These are phyloP conservation scores for Metschnikowia anglica DNA, from an alignment of 805 yeast species.

Conservation along the genomic window DNA sequence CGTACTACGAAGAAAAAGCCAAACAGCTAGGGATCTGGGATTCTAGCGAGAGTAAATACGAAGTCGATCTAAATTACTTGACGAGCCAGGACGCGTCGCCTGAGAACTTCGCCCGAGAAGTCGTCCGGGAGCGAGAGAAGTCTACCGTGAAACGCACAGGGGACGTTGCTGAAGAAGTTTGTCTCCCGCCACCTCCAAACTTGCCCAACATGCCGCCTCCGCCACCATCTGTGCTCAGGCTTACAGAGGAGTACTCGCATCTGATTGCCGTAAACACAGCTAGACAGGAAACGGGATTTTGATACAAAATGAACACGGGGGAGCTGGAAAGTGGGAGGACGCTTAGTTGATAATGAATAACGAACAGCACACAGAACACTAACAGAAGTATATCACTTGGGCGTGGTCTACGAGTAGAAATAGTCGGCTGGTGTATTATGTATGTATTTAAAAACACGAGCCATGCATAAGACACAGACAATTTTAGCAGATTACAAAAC, in stretches of 20 bases:
- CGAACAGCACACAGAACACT: too few relatives aligned
- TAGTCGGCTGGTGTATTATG: constrained; percentile 8
- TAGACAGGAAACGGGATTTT: constrained; percentile 16
- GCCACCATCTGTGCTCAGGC: constrained; percentile 19
- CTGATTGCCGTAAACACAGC: constrained; percentile 16
- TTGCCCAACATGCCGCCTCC: constrained; percentile 19
- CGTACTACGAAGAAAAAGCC: constrained; percentile 59
- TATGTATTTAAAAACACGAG: constrained; percentile 6
- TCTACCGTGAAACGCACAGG: constrained; percentile 17
- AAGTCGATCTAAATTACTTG: constrained; percentile 35
- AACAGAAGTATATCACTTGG: background rate
- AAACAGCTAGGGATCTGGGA: constrained; percentile 35
- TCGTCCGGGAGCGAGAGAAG: constrained; percentile 16
- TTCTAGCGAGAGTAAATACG: constrained; percentile 32
- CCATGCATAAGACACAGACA: constrained; percentile 8
- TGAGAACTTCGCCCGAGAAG: constrained; percentile 12
- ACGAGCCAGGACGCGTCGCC: constrained; percentile 34
- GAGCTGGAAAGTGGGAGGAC: background rate
- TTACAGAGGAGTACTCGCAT: constrained; percentile 15
- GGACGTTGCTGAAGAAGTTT: constrained; percentile 14
- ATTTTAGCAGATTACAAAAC: background rate
- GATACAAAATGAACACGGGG: too few relatives aligned
- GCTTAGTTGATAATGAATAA: background rate
- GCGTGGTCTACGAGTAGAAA: background rate
- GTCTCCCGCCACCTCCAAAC: constrained; percentile 23